Conservation (phyloP, 2,329 filamentous ascomycete species). For the Monascus ruber region DNA sequence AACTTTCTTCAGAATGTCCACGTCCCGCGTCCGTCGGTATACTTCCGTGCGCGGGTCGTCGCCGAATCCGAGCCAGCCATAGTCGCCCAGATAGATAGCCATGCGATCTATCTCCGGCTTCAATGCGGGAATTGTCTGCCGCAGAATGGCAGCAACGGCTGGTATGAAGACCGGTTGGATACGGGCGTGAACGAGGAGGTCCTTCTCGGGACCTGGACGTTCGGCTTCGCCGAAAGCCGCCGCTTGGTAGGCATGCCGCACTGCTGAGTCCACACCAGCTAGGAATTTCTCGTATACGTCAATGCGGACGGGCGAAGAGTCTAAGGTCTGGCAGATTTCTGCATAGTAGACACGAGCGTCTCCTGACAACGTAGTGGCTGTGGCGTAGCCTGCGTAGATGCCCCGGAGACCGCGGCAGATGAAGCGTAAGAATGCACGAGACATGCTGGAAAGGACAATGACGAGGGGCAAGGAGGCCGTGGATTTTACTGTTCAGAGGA, state of each 20-base stretch:
- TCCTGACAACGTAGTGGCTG: constrained; percentile 28
- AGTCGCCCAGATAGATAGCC: constrained; percentile 62
- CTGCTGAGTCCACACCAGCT: constrained; percentile 53
- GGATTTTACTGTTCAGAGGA: constrained; percentile 18
- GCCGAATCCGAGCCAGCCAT: constrained; percentile 54
- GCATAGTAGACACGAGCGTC: constrained; percentile 35
- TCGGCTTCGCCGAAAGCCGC: constrained; percentile 33
- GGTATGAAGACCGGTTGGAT: constrained; percentile 41
- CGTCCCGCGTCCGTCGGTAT: constrained; percentile 50
- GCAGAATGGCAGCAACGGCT: constrained; percentile 38
- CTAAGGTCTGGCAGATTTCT: constrained; percentile 43
- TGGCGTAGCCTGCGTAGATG: constrained; percentile 35
- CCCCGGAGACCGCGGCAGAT: constrained; percentile 53
- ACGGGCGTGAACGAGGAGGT: constrained; percentile 41
- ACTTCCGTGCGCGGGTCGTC: constrained; percentile 46
- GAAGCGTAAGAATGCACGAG: constrained; percentile 59
- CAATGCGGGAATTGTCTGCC: constrained; percentile 43
- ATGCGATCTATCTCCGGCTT: constrained; percentile 51
- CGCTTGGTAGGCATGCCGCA: constrained; percentile 46
- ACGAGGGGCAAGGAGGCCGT: constrained; percentile 31
- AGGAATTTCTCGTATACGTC: constrained; percentile 54
- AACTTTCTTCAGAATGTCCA: constrained; percentile 46
- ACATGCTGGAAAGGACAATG: constrained; percentile 62
- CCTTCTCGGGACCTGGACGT: constrained; percentile 39
- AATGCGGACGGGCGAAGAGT: constrained; percentile 46